Percentiles rank a stretch among this genome's conserved stretches.
Evolutionary conservation across 2,329 filamentous ascomycete genomes (phyloP).

Genomic region (Didymella arachidicola): DNA sequence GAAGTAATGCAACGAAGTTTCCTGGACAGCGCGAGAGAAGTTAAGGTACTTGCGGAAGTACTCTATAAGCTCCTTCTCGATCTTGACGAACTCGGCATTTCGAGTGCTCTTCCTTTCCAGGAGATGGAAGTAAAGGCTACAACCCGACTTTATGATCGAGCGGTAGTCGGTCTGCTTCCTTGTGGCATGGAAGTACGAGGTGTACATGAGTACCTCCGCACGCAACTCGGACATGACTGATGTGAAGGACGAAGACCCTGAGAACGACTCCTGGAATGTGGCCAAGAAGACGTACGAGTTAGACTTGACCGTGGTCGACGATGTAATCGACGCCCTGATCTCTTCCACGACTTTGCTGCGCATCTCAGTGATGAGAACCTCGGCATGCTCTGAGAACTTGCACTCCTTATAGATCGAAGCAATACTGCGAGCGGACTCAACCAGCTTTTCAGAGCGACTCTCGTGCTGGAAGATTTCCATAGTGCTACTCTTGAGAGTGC

Average conservation of each 20-base stretch:
- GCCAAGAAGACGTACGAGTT: conserved; percentile 52
- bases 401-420: conserved; percentile 33
- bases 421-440: conserved; percentile 32
- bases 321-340: conserved; percentile 21
- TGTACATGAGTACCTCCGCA: conserved; percentile 41
- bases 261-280: conserved; percentile 54
- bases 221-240: conserved; percentile 55
- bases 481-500: conserved; percentile 28
- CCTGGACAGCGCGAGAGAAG: conserved; percentile 24
- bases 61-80: conserved; percentile 30
- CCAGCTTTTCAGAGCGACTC: conserved; percentile 27
- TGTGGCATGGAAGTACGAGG: conserved; percentile 37
- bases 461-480: conserved; percentile 34
- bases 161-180: conserved; percentile 49
- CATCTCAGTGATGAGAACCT: conserved; percentile 29
- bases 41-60: conserved; percentile 34
- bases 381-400: conserved; percentile 27
- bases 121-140: conserved; percentile 35
- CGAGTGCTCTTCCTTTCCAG: conserved; percentile 26
- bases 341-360: conserved; percentile 32
- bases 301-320: conserved; percentile 20
- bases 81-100: conserved; percentile 26
- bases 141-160: conserved; percentile 34
- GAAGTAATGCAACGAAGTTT: conserved; percentile 29
- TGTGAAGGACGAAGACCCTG: conserved; percentile 51